Evolutionary conservation across 441 rosid genomes (phyloP).

Genomic region (Hura crepitans): DNA sequence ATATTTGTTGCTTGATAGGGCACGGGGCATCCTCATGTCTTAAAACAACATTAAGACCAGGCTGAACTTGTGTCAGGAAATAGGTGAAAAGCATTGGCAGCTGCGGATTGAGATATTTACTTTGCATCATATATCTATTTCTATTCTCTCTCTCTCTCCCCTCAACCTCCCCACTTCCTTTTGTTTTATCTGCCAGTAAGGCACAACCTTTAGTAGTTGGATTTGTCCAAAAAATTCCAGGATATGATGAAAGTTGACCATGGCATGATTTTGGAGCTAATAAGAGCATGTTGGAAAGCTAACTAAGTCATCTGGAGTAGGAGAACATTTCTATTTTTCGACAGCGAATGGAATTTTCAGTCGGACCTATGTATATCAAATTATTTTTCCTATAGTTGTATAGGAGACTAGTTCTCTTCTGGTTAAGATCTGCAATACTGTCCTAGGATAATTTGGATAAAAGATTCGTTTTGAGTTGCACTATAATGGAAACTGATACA

Average conservation of each 20-base stretch:
- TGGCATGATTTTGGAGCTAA: not conserved
- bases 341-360: not conserved
- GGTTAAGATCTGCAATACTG: not conserved
- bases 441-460: not conserved
- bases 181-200: not conserved
- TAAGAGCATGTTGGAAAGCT: not conserved
- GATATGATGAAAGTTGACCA: not conserved
- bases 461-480: not conserved
- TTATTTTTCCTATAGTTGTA: not conserved
- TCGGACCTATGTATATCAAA: not conserved
- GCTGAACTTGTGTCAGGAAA: not conserved
- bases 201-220: not conserved
- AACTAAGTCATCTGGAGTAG: not conserved
- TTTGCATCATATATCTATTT: not conserved
- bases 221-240: not conserved
- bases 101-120: not conserved
- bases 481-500: not conserved
- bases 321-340: not conserved
- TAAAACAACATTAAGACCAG: not conserved
- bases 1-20: not conserved
- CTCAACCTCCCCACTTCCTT: too few relatives aligned
- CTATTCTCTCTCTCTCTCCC: too few relatives aligned
- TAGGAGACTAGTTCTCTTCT: not conserved
- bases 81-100: not conserved
- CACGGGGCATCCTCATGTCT: too few relatives aligned